Evolutionary conservation across 2,329 filamentous ascomycete species (phyloP), one percentile per base, ranked within the genome.

Genomic region (Elsinoe ampelina): DNA sequence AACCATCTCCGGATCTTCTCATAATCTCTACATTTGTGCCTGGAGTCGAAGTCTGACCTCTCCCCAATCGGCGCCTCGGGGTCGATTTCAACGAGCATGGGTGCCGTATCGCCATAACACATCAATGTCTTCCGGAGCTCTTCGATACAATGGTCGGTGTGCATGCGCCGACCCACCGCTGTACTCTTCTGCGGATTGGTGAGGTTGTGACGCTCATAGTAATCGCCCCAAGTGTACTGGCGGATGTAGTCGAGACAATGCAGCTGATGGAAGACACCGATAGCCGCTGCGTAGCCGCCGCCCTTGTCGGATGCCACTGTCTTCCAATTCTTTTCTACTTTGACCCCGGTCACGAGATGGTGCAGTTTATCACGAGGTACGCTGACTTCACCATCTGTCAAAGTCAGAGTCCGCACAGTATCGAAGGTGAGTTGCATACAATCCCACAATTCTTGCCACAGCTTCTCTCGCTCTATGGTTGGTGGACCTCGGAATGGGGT

Each of bases 231-330:
- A 15, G 54, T 60, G 43, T 57, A 58, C 39, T 59, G 54, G 2
- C 59, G 54, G 19, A 60, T 59, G n/a, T 35, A 41, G 43, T 60
- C 57, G 7, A 61, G 55, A 32, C 59, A 61, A 22, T 61, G 59
- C 8, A 61, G 39, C 34, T 61, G 58, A 32, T 61, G 59, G 41
- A 60, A 60, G 30, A 61, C 59, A 8, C 59, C 59, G 5, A 61
- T 38, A 11, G 57, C 26, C 11, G 54, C 55, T 13, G 47, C 26
- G 35, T 61, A 61, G 5, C 59, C 54, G 22, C 19, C 30, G 11
- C 45, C 45, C n/a, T 35, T 58, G 13, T 52, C 34, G 11, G 15
- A n/a, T 32, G 42, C 39, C 15, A 41, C 15, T n/a, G 32, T 30
- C 38, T 36, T 39, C 38, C 20, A 43, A n/a, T 26, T 34, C 20